Base-by-base conservation (phyloP, 768 basidiomycete genomes). In the Calocybe cyanea region DNA sequence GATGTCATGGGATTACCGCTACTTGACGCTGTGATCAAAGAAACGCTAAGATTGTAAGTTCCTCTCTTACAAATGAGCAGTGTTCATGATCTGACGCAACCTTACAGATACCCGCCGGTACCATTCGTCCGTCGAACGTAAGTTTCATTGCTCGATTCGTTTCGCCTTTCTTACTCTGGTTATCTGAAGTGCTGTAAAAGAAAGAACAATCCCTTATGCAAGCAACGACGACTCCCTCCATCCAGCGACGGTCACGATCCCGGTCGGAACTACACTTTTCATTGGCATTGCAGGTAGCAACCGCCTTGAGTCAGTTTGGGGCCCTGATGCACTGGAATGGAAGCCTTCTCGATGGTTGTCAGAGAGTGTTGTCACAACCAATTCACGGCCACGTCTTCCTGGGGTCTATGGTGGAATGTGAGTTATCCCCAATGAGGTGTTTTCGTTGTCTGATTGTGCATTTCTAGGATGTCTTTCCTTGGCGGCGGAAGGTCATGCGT, bases 401-500 rank as follows among this genome's bases (percentile, higher is more conserved):
- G 76, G 77, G 5, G 68, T 79, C 17, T 80, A 77, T 58, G 62
- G 66, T 20, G 68, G 70, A 39, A 77, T 71, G 78, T 77, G 42
- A 63, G 77, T 63, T 41, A 41, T 37, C 5, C 25, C 5, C 25
- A 11, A 28, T 28, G 25, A 11, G 11, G 25, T 6, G 25, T 5
- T 28, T 28, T 28, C 25, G 5, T 28, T 11, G 6, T 28, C 25
- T 28, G 25, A 28, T 28, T 11, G 11, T 28, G 25, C 25, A n/a
- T n/a, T 21, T 15, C 10, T 44, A 78, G 76, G 71, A 68, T 80
- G 71, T 74, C 78, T 9, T 81, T 80, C 56, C 62, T 80, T 21
- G 77, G 76, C 9, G 80, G 79, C 4, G 61, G 67, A 30, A 62
- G 78, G 48, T 72, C 77, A 8, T 80, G 79, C 61, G 68, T 79